Evolutionary conservation across 805 yeast genomes (phyloP), one percentile per base, ranked within the genome.

Genomic region (Yarrowia bubula): DNA sequence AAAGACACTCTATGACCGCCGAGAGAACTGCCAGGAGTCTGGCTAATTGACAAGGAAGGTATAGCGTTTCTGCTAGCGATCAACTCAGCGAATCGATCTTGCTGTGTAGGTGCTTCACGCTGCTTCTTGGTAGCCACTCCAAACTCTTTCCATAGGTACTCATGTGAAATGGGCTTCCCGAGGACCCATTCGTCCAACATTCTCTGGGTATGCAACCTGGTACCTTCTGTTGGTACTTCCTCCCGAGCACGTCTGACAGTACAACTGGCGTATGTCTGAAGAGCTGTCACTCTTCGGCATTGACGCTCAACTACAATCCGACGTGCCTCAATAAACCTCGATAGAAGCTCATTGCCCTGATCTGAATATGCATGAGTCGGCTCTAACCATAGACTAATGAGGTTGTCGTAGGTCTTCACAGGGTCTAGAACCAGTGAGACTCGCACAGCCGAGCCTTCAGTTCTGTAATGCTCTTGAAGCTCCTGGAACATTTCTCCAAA

Each of bases 401-500:
- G 37, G 6, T 41, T 22, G 4, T 55, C 61, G 31, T 55, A 55
- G 31, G 11, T 28, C 31, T 55, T 14, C 8, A 55, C 51, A 3
- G 50, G 64, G 32, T 58, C 64, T 2, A 43, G 15, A 18, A 13
- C 2, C 1, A n/a, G 28, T 7, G 10, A 6, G 2, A 58, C 15
- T 10, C 43, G 51, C 2, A 58, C 43, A 3, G 51, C 64, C 9
- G 64, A 43, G 7, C 28, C 28, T 22, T 22, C 28, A 22, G 39
- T 18, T 14, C 10, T 22, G 35, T 58, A 58, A 13, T 58, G 64
- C 6, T 17, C 18, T 7, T 3, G 9, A 13, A 58, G 32, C 35
- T 58, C 64, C 7, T 6, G 9, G 2, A 58, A 32, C 64, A 58
- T 58, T 2, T 43, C 51, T 4, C 32, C 64, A 33, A 58, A 43